Evolutionary conservation across 805 yeast genomes (phyloP), one percentile per base, ranked within the genome.

Genomic region (Suhomyces sp.): DNA sequence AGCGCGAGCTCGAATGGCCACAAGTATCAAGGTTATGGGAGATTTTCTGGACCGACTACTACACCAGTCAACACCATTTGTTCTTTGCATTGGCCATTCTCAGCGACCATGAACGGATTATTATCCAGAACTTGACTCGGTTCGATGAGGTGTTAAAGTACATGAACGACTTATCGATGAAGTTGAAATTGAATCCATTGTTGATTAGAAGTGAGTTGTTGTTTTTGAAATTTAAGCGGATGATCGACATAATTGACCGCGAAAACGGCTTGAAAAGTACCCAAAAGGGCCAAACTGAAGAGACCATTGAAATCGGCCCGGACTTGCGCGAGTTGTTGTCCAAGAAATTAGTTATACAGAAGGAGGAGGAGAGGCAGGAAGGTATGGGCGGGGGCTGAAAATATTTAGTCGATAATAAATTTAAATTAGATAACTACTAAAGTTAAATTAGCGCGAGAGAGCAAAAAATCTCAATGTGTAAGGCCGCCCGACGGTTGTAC

Each of bases 71-170:
- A 67, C 92, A 87, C 67, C 96, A 91, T 60, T 70, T 94, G 36
- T 91, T 94, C 64, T 79, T 94, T 61, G 93, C 96, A 17, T 73
- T 93, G 59, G 94, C 96, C 0, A 85, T 94, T n/a, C 76, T 94
- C 47, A 96, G 93, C 63, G 90, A 90, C 61, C 86, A 92, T 68
- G 88, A 91, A 60, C 81, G 85, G 46, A 84, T 88, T 41, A 88
- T 93, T 29, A 83, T 86, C 56, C 82, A 85, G 41, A 87, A 90
- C 61, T 74, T 94, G 54, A 75, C 75, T 31, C 84, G 85, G 56
- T 93, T 94, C 71, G 98, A 94, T 65, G 97, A 93, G 66, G 92
- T 94, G 24, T 79, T 94, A 63, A 90, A 88, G 72, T 94, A 88
- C 66, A 88, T 93, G 83, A 94, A 94, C 70, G 97, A 93, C 62